Percentiles rank a stretch among this genome's conserved stretches.
phyloP scores from a whole-genome alignment of 306 rosid genomes.

The Herpetospermum pedunculosum region DNA sequence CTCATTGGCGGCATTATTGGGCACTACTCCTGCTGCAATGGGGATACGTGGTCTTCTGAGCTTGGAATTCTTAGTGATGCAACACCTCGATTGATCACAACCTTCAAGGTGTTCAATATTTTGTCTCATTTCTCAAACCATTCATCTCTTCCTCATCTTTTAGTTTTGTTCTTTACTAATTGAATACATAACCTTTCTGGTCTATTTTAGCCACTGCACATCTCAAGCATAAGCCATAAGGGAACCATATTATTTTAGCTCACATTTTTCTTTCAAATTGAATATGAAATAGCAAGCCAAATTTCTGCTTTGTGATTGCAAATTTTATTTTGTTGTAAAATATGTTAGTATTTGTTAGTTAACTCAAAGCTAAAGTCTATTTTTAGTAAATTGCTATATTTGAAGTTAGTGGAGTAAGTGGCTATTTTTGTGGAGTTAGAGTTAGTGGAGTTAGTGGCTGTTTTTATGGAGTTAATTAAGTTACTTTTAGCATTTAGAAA shows the following conservation, averaged over 20 bases:
- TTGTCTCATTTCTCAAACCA: neutral
- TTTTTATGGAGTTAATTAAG: no score
- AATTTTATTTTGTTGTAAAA: neutral
- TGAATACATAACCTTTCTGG: neutral
- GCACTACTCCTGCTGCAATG: conserved; percentile 85
- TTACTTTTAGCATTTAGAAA: no score
- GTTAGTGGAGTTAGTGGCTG: no score
- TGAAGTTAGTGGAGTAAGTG: no score
- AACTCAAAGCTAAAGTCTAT: no score
- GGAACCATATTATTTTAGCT: neutral
- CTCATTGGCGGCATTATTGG: conserved; percentile 83
- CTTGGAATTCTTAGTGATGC: conserved; percentile 77
- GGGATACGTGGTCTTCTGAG: conserved; percentile 98
- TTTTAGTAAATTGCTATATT: no score
- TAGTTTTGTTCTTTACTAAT: neutral
- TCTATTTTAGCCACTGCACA: neutral
- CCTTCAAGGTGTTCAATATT: conserved; percentile 50
- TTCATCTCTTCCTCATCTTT: neutral
- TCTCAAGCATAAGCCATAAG: neutral
- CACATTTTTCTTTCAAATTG: neutral
- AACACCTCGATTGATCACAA: conserved; percentile 70
- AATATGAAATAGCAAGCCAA: neutral
- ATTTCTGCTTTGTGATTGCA: neutral
- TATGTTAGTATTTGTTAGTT: neutral
- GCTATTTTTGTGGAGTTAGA: no score